Percentiles rank a stretch among this genome's conserved stretches.
Evolutionary conservation across 192 early-diverging fungal species (phyloP).

Genomic region (Coemansia sp.): DNA sequence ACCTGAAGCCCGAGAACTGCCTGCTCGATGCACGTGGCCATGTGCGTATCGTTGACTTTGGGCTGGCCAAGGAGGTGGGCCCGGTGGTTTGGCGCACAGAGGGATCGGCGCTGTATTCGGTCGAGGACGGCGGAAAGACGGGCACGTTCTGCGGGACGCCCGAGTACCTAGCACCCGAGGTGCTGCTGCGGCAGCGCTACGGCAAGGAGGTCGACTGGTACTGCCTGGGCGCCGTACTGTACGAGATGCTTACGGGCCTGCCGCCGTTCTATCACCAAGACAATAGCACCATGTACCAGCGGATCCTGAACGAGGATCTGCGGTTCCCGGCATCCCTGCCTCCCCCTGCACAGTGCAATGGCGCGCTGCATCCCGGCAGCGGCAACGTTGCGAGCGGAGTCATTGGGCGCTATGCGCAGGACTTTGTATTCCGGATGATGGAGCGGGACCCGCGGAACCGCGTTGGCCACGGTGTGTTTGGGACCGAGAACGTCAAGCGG

Average conservation of each 20-base stretch:
- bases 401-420: constrained; percentile 28
- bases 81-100: constrained; percentile 75
- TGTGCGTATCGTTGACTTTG: constrained; percentile 81
- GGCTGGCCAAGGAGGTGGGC: constrained; percentile 72
- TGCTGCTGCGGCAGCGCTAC: constrained; percentile 58
- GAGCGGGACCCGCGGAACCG: constrained; percentile 57
- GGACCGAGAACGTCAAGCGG: constrained; percentile 55
- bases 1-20: constrained; percentile 69
- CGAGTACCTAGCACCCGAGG: constrained; percentile 68
- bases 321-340: constrained; percentile 33
- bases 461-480: constrained; percentile 54
- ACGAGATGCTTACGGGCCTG: constrained; percentile 58
- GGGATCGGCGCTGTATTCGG: constrained; percentile 46
- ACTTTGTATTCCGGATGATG: constrained; percentile 50
- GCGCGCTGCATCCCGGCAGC: constrained; percentile 7
- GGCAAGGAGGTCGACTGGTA: constrained; percentile 70
- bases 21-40: constrained; percentile 68
- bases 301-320: constrained; percentile 35
- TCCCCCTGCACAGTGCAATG: constrained; percentile 18
- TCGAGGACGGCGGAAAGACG: constrained; percentile 57
- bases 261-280: constrained; percentile 57
- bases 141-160: constrained; percentile 75
- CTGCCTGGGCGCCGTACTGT: constrained; percentile 67
- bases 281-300: constrained; percentile 42
- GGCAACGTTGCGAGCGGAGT: constrained; percentile 9